A percentile compares a stretch with the other conserved stretches of the same genome.
Evolutionary conservation across 768 basidiomycete genomes (phyloP).

Genomic region (Phanerochaete carnosa): DNA sequence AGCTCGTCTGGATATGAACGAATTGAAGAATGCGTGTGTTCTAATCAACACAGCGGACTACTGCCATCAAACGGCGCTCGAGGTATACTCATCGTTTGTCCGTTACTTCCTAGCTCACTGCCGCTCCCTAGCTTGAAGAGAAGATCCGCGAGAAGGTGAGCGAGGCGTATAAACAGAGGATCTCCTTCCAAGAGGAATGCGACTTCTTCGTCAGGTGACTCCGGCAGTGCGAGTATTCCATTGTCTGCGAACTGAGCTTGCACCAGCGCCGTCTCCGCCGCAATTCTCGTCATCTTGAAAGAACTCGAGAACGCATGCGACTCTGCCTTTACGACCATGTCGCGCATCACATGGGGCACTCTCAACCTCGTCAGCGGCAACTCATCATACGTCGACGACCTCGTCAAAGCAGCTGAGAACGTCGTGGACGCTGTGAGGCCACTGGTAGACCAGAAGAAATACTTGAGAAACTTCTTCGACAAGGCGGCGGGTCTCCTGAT

Average conservation of each 20-base stretch:
- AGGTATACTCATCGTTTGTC: conserved; percentile 41
- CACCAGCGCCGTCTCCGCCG: conserved; percentile 75
- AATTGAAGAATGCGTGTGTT: conserved; percentile 82
- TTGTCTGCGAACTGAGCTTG: neutral
- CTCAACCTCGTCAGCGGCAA: conserved; percentile 84
- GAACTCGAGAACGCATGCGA: conserved; percentile 89
- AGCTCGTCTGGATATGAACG: conserved; percentile 67
- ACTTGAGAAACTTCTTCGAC: conserved; percentile 88
- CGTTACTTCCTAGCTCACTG: neutral
- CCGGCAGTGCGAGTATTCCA: conserved; percentile 12
- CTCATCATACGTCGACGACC: conserved; percentile 75
- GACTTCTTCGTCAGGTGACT: conserved; percentile 84
- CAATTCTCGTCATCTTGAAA: conserved; percentile 73
- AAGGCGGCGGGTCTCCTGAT: conserved; percentile 85
- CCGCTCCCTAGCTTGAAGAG: conserved; percentile 72
- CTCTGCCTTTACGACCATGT: conserved; percentile 69
- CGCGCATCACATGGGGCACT: conserved; percentile 74
- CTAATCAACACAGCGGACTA: conserved; percentile 97
- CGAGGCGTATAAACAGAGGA: conserved; percentile 69
- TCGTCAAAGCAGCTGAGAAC: conserved; percentile 71
- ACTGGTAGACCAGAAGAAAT: conserved; percentile 92
- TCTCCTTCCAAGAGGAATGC: conserved; percentile 81
- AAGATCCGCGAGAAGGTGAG: conserved; percentile 82
- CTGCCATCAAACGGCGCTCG: conserved; percentile 86
- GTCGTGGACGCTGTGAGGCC: conserved; percentile 76